These are phyloP conservation scores for Endoconidiophora polonica DNA, from an alignment of 2,329 filamentous ascomycete species.

Conservation along the genomic window DNA sequence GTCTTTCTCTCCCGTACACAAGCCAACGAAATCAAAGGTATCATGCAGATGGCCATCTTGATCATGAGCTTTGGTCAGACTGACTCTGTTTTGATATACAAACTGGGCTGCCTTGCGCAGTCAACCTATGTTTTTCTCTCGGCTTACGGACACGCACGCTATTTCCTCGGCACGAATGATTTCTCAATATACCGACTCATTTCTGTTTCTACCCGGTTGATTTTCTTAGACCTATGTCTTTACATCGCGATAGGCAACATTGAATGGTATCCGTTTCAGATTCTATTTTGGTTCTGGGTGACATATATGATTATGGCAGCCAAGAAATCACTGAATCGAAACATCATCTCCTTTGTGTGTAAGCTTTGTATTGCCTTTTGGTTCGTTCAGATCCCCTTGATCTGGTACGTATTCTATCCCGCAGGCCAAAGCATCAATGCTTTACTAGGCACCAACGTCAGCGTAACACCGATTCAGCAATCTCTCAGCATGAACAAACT, in stretches of 20 bases:
- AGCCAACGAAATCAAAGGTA: slow-evolving; percentile 49
- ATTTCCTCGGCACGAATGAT: slow-evolving; percentile 38
- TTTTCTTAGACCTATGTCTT: slow-evolving; percentile 28
- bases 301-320: slow-evolving; percentile 3
- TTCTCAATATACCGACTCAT: slow-evolving; percentile 37
- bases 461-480: not conserved
- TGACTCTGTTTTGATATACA: slow-evolving; percentile 35
- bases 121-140: slow-evolving; percentile 46
- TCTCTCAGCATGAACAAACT: slow-evolving; percentile 1
- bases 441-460: not conserved
- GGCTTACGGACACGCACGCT: slow-evolving; percentile 43
- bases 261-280: slow-evolving; percentile 1
- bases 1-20: slow-evolving; percentile 33
- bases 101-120: slow-evolving; percentile 35
- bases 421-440: not conserved
- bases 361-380: slow-evolving; percentile 9
- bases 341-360: slow-evolving; percentile 7
- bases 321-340: slow-evolving; percentile 7
- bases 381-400: slow-evolving; percentile 1
- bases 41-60: slow-evolving; percentile 39
- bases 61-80: slow-evolving; percentile 39
- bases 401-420: slow-evolving; percentile 8
- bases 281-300: slow-evolving; percentile 5
- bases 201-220: slow-evolving; percentile 37
- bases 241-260: not conserved